A percentile compares a stretch with the other conserved stretches of the same genome.
Evolutionary conservation across 2,329 filamentous ascomycete genomes (phyloP).

Genomic region (Fusarium sp.): DNA sequence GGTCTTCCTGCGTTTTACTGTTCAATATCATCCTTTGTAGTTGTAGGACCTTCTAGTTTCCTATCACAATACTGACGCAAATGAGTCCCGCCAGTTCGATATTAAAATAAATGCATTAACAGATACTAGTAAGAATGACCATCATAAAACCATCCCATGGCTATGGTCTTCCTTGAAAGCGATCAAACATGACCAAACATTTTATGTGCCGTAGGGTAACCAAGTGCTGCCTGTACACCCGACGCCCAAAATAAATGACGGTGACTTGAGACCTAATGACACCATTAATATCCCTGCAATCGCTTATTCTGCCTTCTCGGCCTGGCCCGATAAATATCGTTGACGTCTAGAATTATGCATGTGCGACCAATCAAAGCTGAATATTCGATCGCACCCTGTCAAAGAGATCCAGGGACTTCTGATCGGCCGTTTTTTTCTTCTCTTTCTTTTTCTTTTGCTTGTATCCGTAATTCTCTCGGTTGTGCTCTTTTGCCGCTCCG

Average conservation of each 20-base stretch:
- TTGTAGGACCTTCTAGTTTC: not conserved
- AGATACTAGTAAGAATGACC: not conserved
- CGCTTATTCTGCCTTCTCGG: slow-evolving; percentile 10
- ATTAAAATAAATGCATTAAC: not conserved
- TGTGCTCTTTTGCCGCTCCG: slow-evolving; percentile 2
- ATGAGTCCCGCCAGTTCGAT: not conserved
- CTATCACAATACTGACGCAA: not conserved
- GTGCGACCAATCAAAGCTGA: slow-evolving; percentile 23
- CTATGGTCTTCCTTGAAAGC: not conserved
- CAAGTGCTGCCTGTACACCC: not conserved
- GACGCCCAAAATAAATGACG: not conserved
- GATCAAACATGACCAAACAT: not conserved
- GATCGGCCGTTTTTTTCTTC: slow-evolving; percentile 11
- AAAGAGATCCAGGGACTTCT: slow-evolving; percentile 27
- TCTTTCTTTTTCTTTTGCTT: not conserved
- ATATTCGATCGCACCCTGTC: not conserved
- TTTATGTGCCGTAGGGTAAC: slow-evolving; percentile 2
- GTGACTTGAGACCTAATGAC: slow-evolving; percentile 23
- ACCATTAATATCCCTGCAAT: slow-evolving; percentile 39
- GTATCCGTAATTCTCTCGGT: not conserved
- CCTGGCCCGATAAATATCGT: slow-evolving; percentile 32
- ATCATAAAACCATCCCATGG: not conserved
- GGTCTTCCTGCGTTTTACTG: not conserved
- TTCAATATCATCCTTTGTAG: not conserved
- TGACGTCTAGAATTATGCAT: slow-evolving; percentile 31